phyloP scores from a whole-genome alignment of 148 eudicot genomes.

The Arbutus unedo region DNA sequence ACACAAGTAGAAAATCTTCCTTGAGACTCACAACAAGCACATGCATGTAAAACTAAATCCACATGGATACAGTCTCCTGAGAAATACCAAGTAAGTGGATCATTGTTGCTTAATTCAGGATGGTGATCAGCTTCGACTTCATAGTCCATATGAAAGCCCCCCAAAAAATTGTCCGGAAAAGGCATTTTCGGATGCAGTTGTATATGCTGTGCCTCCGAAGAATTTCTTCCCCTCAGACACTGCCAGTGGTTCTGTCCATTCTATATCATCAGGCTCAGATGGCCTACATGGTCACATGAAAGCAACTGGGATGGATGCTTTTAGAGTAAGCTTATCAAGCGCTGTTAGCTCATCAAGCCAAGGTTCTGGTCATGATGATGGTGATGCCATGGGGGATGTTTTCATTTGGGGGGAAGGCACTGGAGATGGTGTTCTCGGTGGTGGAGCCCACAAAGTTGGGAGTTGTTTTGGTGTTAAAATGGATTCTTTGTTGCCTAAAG shows the following conservation, averaged over 20 bases:
- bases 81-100: slow-evolving; percentile 9
- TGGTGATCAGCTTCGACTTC: slow-evolving; percentile 71
- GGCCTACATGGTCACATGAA: slow-evolving; percentile 73
- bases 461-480: slow-evolving; percentile 49
- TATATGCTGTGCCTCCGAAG: slow-evolving; percentile 67
- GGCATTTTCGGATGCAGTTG: slow-evolving; percentile 67
- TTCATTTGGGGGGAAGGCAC: slow-evolving; percentile 94
- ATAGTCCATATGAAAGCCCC: slow-evolving; percentile 79
- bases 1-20: not conserved
- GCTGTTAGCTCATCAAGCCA: slow-evolving; percentile 98
- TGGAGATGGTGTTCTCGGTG: slow-evolving; percentile 85
- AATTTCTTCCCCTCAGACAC: slow-evolving; percentile 72
- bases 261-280: slow-evolving; percentile 85
- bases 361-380: slow-evolving; percentile 98
- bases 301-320: slow-evolving; percentile 70
- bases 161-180: slow-evolving; percentile 76
- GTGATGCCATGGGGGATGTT: slow-evolving; percentile 94
- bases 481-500: slow-evolving; percentile 88
- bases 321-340: slow-evolving; percentile 93
- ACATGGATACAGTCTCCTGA: not conserved
- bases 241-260: slow-evolving; percentile 68
- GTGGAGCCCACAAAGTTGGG: slow-evolving; percentile 67
- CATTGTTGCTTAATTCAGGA: slow-evolving; percentile 48
- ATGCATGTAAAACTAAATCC: not conserved
- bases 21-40: not conserved